Conservation (phyloP, 805 yeast species). For the Candida montana region DNA sequence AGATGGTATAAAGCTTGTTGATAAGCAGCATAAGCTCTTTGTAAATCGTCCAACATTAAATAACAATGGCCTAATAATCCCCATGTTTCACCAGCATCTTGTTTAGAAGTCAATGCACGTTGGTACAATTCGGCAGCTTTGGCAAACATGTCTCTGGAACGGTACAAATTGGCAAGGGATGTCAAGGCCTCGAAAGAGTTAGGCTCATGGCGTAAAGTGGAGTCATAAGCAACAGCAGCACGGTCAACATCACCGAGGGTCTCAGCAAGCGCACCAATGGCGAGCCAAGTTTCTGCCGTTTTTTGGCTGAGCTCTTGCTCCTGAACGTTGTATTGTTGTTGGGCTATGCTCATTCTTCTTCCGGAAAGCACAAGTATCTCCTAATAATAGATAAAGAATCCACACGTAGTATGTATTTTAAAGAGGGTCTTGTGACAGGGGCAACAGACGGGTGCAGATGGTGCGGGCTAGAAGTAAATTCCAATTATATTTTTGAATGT, state of each 20-base stretch:
- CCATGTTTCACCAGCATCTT: slow-evolving; percentile 95
- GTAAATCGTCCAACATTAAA: slow-evolving; percentile 92
- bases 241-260: slow-evolving; percentile 81
- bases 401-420: too few species aligned
- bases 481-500: too few species aligned
- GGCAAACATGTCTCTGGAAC: slow-evolving; percentile 84
- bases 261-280: slow-evolving; percentile 87
- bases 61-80: slow-evolving; percentile 95
- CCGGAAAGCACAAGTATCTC: too few species aligned
- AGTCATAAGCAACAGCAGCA: slow-evolving; percentile 84
- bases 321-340: slow-evolving; percentile 29
- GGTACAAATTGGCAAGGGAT: slow-evolving; percentile 80
- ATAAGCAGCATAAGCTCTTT: slow-evolving; percentile 92
- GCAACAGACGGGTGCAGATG: too few species aligned
- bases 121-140: slow-evolving; percentile 94
- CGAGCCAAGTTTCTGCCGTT: slow-evolving; percentile 81
- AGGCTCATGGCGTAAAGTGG: slow-evolving; percentile 81
- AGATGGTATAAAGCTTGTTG: slow-evolving; percentile 91
- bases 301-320: slow-evolving; percentile 37
- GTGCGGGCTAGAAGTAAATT: too few species aligned
- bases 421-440: too few species aligned
- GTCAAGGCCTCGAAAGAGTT: slow-evolving; percentile 81
- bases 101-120: slow-evolving; percentile 72
- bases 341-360: slow-evolving; percentile 4
- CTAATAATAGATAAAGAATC: too few species aligned